These are phyloP conservation scores for Euclidium syriacum DNA, from an alignment of 345 rosid genomes.

Conservation along the genomic window DNA sequence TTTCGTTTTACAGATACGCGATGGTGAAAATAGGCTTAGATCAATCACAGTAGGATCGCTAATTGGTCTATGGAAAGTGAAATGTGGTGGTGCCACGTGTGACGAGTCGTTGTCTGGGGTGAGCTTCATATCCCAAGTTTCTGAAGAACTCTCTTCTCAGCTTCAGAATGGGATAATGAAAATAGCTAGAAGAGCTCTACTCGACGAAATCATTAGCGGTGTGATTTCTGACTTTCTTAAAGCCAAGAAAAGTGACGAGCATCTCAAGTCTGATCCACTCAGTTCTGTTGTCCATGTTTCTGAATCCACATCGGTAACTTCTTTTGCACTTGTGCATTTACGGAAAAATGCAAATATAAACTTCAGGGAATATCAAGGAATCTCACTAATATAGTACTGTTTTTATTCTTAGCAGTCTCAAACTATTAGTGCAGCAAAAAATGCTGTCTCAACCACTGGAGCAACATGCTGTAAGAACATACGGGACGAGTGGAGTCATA, in stretches of 20 bases:
- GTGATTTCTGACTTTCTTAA: slow-evolving; percentile 49
- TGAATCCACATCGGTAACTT: slow-evolving; percentile 22
- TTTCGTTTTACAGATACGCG: slow-evolving; percentile 57
- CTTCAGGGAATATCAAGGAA: neutral
- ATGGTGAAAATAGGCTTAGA: slow-evolving; percentile 46
- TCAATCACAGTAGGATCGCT: slow-evolving; percentile 51
- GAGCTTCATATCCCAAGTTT: slow-evolving; percentile 47
- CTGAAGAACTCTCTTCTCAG: slow-evolving; percentile 70
- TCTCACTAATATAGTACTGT: neutral
- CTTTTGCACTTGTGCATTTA: slow-evolving; percentile 20
- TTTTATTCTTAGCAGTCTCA: slow-evolving; percentile 46
- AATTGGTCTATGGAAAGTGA: slow-evolving; percentile 47
- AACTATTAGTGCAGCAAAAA: slow-evolving; percentile 24
- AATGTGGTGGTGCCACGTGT: slow-evolving; percentile 27
- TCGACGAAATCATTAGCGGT: slow-evolving; percentile 79
- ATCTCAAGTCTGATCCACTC: slow-evolving; percentile 34
- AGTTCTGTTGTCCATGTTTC: slow-evolving; percentile 30
- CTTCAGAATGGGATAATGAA: slow-evolving; percentile 76
- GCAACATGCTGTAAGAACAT: slow-evolving; percentile 28
- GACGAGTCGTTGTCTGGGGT: slow-evolving; percentile 28
- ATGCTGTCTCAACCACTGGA: slow-evolving; percentile 22
- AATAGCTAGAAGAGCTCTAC: slow-evolving; percentile 66
- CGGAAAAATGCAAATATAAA: slow-evolving; percentile 3
- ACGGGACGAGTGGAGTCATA: neutral
- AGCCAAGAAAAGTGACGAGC: slow-evolving; percentile 43